Percentiles rank a stretch among this genome's conserved stretches.
These are phyloP conservation scores for Blastocladiella britannica DNA, from an alignment of 192 early-diverging fungal genomes.

Conservation along the genomic window DNA sequence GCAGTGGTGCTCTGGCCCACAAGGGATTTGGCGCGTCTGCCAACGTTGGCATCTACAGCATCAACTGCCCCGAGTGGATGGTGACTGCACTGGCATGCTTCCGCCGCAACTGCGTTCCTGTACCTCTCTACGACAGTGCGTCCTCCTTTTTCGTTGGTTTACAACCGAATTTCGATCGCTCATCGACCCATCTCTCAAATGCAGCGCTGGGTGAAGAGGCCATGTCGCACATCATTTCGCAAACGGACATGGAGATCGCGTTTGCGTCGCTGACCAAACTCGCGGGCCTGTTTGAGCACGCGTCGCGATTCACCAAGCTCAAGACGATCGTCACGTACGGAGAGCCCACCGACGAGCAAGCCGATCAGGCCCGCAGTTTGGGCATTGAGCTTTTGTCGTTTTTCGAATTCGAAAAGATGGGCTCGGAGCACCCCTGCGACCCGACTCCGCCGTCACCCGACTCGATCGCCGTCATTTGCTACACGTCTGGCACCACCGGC, in stretches of 20 bases:
- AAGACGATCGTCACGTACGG: conserved; percentile 34
- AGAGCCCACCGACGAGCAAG: conserved; percentile 9
- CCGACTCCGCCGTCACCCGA: conserved; percentile 30
- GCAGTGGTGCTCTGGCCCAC: conserved; percentile 16
- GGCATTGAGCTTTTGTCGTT: conserved; percentile 12
- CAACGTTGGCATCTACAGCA: conserved; percentile 44
- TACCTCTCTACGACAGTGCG: conserved; percentile 84
- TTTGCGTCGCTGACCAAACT: conserved; percentile 42
- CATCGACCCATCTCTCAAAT: too few relatives aligned
- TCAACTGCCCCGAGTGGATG: conserved; percentile 61
- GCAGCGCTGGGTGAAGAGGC: conserved; percentile 56
- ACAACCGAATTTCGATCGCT: too few relatives aligned
- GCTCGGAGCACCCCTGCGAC: conserved; percentile 20
- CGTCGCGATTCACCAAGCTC: conserved; percentile 17
- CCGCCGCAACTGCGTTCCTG: conserved; percentile 43
- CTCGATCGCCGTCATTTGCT: conserved; percentile 68
- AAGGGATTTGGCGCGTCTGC: conserved; percentile 13
- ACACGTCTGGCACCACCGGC: conserved; percentile 69
- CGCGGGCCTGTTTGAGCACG: conserved; percentile 21
- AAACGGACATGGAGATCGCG: conserved; percentile 50
- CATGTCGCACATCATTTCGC: conserved; percentile 59
- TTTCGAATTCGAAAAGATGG: conserved; percentile 41
- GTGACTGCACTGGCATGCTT: conserved; percentile 47
- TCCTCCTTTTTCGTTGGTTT: too few relatives aligned
- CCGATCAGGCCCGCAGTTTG: conserved; percentile 13